Evolutionary conservation across 2,329 filamentous ascomycete genomes (phyloP).

Genomic region (Claviceps sp.): DNA sequence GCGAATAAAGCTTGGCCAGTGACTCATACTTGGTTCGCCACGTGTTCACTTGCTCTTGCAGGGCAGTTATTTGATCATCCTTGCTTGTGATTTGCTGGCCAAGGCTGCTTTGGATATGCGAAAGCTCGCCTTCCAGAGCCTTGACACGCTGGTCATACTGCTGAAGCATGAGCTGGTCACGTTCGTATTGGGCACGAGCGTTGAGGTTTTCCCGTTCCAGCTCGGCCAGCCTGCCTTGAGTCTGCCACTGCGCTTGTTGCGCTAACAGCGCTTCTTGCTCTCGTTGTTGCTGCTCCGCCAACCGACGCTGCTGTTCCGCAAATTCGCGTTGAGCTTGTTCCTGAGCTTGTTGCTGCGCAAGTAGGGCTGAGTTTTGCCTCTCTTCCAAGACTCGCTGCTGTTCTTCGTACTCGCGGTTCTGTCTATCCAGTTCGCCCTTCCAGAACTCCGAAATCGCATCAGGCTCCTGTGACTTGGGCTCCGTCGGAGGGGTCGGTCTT

Average conservation of each 20-base stretch:
- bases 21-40: slow-evolving; percentile 97
- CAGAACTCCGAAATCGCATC: slow-evolving; percentile 97
- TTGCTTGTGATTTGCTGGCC: slow-evolving; percentile 78
- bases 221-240: slow-evolving; percentile 89
- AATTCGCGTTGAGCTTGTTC: slow-evolving; percentile 87
- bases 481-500: slow-evolving; percentile 55
- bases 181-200: slow-evolving; percentile 87
- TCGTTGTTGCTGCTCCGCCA: slow-evolving; percentile 79
- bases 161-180: slow-evolving; percentile 92
- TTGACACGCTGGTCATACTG: slow-evolving; percentile 95
- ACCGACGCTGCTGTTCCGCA: slow-evolving; percentile 79
- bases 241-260: slow-evolving; percentile 86
- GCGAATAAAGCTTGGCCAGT: slow-evolving; percentile 91
- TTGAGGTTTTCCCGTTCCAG: slow-evolving; percentile 91
- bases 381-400: slow-evolving; percentile 83
- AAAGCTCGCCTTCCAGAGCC: slow-evolving; percentile 75
- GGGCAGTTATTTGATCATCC: slow-evolving; percentile 82
- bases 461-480: slow-evolving; percentile 62
- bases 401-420: slow-evolving; percentile 89
- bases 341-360: slow-evolving; percentile 69
- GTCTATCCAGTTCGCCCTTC: slow-evolving; percentile 81
- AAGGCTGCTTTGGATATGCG: slow-evolving; percentile 68
- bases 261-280: slow-evolving; percentile 82
- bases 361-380: slow-evolving; percentile 69
- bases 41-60: slow-evolving; percentile 95